Conservation (phyloP, 2,329 filamentous ascomycete species). For the Exserohilum turcica region DNA sequence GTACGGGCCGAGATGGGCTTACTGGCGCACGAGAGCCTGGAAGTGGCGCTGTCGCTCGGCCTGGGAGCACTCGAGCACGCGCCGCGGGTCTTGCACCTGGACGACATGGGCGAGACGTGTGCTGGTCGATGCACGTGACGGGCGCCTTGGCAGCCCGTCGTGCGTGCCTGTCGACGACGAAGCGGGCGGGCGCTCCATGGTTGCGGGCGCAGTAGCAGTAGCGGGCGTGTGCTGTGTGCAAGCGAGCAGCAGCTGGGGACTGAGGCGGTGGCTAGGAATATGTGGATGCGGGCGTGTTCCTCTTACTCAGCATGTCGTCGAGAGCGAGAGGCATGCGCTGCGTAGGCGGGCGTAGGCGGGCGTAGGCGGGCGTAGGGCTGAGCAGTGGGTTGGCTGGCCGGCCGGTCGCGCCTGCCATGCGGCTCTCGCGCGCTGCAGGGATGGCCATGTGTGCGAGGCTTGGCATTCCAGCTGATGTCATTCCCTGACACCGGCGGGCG, state of each 20-base stretch:
- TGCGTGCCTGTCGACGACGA: background rate
- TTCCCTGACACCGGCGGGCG: background rate
- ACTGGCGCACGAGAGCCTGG: constrained; percentile 42
- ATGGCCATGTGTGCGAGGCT: constrained; percentile 15
- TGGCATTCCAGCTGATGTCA: constrained; percentile 22
- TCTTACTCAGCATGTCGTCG: background rate
- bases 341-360: background rate
- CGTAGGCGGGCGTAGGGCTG: constrained; percentile 14
- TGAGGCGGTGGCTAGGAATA: constrained; percentile 10
- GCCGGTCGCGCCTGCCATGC: constrained; percentile 17
- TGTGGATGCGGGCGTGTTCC: too few species aligned
- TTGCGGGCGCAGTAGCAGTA: constrained; percentile 14
- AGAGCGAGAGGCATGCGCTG: too few species aligned
- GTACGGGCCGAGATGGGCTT: constrained; percentile 15
- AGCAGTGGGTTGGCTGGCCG: constrained; percentile 13
- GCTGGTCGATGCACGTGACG: background rate
- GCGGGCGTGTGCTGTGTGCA: too few species aligned
- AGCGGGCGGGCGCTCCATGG: too few species aligned
- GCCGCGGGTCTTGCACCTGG: constrained; percentile 32
- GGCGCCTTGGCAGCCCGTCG: background rate
- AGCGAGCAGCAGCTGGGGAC: background rate
- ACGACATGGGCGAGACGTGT: constrained; percentile 15
- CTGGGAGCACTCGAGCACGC: constrained; percentile 39
- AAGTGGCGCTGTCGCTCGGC: constrained; percentile 35
- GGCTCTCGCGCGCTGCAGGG: constrained; percentile 22